Percentiles rank a stretch among this genome's conserved stretches.
Conservation (phyloP, 2,329 filamentous ascomycete genomes). For the Colletotrichum tofieldiae region DNA sequence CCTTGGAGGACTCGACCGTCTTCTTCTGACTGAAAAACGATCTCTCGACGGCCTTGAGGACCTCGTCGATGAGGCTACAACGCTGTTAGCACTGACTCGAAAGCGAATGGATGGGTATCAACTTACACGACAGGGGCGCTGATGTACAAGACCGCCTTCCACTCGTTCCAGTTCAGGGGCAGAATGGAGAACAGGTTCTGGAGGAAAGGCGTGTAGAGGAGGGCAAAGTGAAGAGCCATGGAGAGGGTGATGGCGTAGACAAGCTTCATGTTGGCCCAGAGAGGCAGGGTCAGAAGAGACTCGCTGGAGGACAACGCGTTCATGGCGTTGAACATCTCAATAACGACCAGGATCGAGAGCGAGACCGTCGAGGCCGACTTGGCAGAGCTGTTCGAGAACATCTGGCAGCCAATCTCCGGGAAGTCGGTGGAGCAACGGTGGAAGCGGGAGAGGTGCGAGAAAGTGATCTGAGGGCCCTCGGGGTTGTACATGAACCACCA, state of each 20-base stretch:
- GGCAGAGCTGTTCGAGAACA: constrained; percentile 89
- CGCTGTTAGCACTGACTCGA: constrained; percentile 6
- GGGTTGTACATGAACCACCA: constrained; percentile 99
- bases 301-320: constrained; percentile 97
- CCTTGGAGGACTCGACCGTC: constrained; percentile 55
- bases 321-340: constrained; percentile 99
- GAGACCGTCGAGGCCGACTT: constrained; percentile 95
- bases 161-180: constrained; percentile 88
- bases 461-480: constrained; percentile 90
- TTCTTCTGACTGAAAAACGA: constrained; percentile 73
- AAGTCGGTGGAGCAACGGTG: constrained; percentile 91
- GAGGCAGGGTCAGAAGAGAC: constrained; percentile 89
- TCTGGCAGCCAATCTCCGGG: constrained; percentile 90
- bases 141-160: constrained; percentile 91
- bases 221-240: constrained; percentile 94
- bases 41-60: constrained; percentile 84
- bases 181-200: constrained; percentile 93
- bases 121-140: constrained; percentile 94
- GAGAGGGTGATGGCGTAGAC: constrained; percentile 94
- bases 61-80: constrained; percentile 83
- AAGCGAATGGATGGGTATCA: neutral
- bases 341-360: constrained; percentile 92
- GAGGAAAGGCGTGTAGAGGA: constrained; percentile 92
- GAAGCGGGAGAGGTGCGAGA: constrained; percentile 92
- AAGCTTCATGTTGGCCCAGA: constrained; percentile 99